Conservation (phyloP, 2,329 filamentous ascomycete species). For the Raffaelea arxii region DNA sequence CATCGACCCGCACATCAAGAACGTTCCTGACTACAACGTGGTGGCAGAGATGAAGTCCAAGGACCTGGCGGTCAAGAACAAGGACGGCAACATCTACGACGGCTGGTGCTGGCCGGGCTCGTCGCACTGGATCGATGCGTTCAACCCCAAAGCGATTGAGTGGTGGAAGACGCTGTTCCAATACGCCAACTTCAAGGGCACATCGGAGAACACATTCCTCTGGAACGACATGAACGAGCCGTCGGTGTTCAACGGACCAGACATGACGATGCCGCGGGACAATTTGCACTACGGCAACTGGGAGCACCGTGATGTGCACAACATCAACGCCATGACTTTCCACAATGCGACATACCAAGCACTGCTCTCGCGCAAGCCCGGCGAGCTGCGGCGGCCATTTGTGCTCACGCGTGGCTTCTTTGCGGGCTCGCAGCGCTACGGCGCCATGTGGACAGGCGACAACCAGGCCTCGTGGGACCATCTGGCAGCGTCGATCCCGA, state of each 20-base stretch:
- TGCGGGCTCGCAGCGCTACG: constrained; percentile 77
- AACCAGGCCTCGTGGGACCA: constrained; percentile 93
- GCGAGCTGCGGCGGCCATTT: constrained; percentile 78
- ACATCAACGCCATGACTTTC: constrained; percentile 90
- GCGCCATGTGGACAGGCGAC: constrained; percentile 98
- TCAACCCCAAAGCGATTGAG: constrained; percentile 80
- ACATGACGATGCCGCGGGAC: constrained; percentile 98
- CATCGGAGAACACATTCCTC: constrained; percentile 76
- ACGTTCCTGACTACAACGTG: constrained; percentile 65
- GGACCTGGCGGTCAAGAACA: constrained; percentile 77
- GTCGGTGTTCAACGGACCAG: constrained; percentile 95
- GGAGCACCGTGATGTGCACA: constrained; percentile 97
- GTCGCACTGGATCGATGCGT: constrained; percentile 92
- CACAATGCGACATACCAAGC: constrained; percentile 89
- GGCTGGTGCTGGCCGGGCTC: constrained; percentile 99
- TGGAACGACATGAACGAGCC: constrained; percentile 99
- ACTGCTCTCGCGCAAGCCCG: constrained; percentile 73
- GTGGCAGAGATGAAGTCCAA: constrained; percentile 76
- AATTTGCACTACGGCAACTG: constrained; percentile 85
- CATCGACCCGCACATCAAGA: constrained; percentile 98
- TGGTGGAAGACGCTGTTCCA: constrained; percentile 92
- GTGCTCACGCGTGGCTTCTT: constrained; percentile 89
- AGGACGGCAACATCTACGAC: constrained; percentile 80
- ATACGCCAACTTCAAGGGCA: constrained; percentile 80
- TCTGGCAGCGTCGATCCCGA: constrained; percentile 79